Evolutionary conservation across 352 stramenopile genomes (phyloP).

Genomic region (Phytophthora tubulina): DNA sequence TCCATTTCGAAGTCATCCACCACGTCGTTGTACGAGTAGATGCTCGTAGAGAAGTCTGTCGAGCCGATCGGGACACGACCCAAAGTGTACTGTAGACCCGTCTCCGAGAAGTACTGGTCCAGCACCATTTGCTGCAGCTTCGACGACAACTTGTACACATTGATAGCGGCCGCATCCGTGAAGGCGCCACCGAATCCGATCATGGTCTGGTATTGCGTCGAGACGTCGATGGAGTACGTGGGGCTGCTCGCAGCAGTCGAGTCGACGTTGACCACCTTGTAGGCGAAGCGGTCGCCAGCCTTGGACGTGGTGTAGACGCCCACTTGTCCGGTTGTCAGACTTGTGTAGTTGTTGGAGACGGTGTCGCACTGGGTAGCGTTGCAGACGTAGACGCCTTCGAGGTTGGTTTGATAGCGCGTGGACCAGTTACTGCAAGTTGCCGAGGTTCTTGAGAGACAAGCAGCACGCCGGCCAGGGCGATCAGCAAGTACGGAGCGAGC

Average conservation of each 20-base stretch:
- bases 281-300: constrained; percentile 54
- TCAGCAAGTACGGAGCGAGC: constrained; percentile 18
- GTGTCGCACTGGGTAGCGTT: constrained; percentile 62
- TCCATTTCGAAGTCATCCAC: constrained; percentile 86
- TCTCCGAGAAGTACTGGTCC: constrained; percentile 81
- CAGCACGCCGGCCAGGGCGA: not conserved
- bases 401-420: constrained; percentile 51
- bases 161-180: constrained; percentile 89
- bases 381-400: constrained; percentile 63
- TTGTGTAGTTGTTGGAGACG: constrained; percentile 58
- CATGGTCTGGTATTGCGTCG: constrained; percentile 80
- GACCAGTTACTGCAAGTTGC: constrained; percentile 56
- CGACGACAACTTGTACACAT: constrained; percentile 74
- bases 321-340: constrained; percentile 47
- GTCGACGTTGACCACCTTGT: constrained; percentile 45
- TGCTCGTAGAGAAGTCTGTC: constrained; percentile 84
- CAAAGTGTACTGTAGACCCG: constrained; percentile 84
- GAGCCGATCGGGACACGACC: constrained; percentile 88
- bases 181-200: constrained; percentile 91
- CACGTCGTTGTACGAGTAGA: constrained; percentile 89
- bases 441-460: constrained; percentile 19
- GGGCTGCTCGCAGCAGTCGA: constrained; percentile 35
- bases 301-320: constrained; percentile 64
- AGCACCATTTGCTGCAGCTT: constrained; percentile 73
- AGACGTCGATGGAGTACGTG: constrained; percentile 62